A percentile compares a stretch with the other conserved stretches of the same genome.
Conservation (phyloP, 2,329 filamentous ascomycete species). For the Penicillium sp. region DNA sequence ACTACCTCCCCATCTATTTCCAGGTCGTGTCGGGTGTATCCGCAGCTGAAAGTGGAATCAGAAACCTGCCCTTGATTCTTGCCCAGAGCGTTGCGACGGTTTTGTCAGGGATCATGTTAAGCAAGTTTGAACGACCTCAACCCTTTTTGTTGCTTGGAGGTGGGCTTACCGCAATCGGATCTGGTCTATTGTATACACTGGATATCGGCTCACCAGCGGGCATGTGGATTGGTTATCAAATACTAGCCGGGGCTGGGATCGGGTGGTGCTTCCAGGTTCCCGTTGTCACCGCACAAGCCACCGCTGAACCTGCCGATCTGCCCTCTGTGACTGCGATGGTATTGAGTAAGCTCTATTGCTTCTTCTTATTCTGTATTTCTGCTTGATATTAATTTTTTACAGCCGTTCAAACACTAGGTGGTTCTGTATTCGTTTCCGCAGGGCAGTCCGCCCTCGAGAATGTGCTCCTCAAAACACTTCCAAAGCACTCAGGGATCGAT, state of each 20-base stretch:
- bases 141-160: conserved; percentile 33
- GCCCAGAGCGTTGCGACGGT: conserved; percentile 32
- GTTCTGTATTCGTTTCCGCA: conserved; percentile 35
- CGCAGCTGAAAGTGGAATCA: conserved; percentile 44
- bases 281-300: conserved; percentile 26
- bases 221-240: conserved; percentile 46
- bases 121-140: conserved; percentile 27
- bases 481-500: neutral
- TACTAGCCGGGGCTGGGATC: conserved; percentile 35
- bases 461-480: conserved; percentile 20
- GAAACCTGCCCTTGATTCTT: conserved; percentile 49
- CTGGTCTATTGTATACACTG: conserved; percentile 41
- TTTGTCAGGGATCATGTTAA: conserved; percentile 31
- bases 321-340: conserved; percentile 23
- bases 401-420: conserved; percentile 31
- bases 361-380: neutral
- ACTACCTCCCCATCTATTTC: conserved; percentile 56
- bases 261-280: conserved; percentile 30
- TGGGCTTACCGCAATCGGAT: conserved; percentile 29
- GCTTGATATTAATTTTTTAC: conserved; percentile 10
- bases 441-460: conserved; percentile 38
- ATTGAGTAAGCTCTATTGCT: conserved; percentile 10
- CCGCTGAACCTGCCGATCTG: conserved; percentile 24
- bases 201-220: conserved; percentile 28
- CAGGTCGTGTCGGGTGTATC: conserved; percentile 41